A percentile compares a stretch with the other conserved stretches of the same genome.
Evolutionary conservation across 1,139 yeast genomes (phyloP).

Genomic region (Suhomyces kunorum): DNA sequence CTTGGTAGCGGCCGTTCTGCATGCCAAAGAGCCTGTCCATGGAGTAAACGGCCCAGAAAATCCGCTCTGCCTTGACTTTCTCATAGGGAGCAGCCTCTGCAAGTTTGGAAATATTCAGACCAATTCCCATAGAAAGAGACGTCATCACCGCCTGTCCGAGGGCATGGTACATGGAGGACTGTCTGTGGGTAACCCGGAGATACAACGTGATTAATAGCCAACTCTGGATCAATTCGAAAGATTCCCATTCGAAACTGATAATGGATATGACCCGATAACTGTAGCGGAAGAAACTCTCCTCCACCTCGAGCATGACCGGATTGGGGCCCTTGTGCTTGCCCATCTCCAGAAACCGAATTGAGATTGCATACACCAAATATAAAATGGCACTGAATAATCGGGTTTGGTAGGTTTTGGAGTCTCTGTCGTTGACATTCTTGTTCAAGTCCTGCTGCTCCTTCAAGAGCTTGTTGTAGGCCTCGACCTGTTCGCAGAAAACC

Average conservation of each 20-base stretch:
- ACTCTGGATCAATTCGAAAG: slow-evolving; percentile 63
- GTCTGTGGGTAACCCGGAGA: slow-evolving; percentile 57
- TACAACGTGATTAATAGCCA: slow-evolving; percentile 60
- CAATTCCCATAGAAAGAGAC: slow-evolving; percentile 59
- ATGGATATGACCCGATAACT: slow-evolving; percentile 49
- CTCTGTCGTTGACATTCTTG: slow-evolving; percentile 15
- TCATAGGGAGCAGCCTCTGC: slow-evolving; percentile 44
- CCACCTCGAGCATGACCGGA: slow-evolving; percentile 37
- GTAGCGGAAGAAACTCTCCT: slow-evolving; percentile 55
- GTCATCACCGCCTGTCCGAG: slow-evolving; percentile 56
- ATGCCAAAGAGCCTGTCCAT: slow-evolving; percentile 57
- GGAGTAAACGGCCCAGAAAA: slow-evolving; percentile 60
- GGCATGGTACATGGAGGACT: slow-evolving; percentile 55
- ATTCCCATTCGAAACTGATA: slow-evolving; percentile 67
- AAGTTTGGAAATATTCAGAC: slow-evolving; percentile 26
- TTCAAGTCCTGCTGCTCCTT: slow-evolving; percentile 15
- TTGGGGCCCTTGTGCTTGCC: slow-evolving; percentile 39
- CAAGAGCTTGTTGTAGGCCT: slow-evolving; percentile 32
- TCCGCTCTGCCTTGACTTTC: slow-evolving; percentile 49
- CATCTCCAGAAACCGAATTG: slow-evolving; percentile 56
- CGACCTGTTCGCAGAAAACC: slow-evolving; percentile 54
- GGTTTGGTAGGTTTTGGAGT: slow-evolving; percentile 31
- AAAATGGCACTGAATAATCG: slow-evolving; percentile 55
- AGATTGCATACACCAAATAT: slow-evolving; percentile 50
- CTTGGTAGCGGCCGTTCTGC: slow-evolving; percentile 54